Evolutionary conservation across 495 filamentous ascomycete species (phyloP), one percentile per base, ranked within the genome.

Genomic region (Aspergillus bridgeri): DNA sequence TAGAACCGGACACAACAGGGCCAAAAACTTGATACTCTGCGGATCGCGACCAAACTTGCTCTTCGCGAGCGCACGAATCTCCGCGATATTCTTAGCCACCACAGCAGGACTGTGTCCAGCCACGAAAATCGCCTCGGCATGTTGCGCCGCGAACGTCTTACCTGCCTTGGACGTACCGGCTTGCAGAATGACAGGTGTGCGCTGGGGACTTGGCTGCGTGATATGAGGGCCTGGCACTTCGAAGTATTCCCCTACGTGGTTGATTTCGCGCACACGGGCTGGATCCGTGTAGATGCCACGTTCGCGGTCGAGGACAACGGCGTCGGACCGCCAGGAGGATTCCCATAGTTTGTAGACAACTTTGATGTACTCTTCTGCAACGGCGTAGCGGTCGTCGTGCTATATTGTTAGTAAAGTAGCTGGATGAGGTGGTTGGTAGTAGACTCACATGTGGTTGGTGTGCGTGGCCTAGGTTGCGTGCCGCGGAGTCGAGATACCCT

Each of bases 271-370:
- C 1, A 89, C 79, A 6, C 76, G 75, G 4, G 75, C 61, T 1
- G 86, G 86, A 25, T 85, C 79, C 4, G 81, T 82, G 72, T 86
- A 87, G 56, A 86, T 71, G 2, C 81, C 80, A 11, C 65, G 70
- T 51, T 78, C 64, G 43, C 78, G 77, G 58, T 89, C 80, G 5
- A 79, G 77, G 20, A 79, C 67, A 0, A 89, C 81, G 43, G 87
- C 85, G 57, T 89, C 86, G 54, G 83, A 78, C 6, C 84, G 76
- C 86, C 86, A 89, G 9, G 84, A 88, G 18, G 83, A 84, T 60
- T 89, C 81, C 69, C 81, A 82, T 2, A 90, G 80, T 62, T 88
- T 88, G 76, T 89, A 89, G 54, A 87, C 77, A 6, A 89, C 83
- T 43, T 78, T 73, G 57, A 89, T 69, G 67, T 89, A 90, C 65